Evolutionary conservation across 345 rosid species (phyloP).

Genomic region (Corchorus capsularis): DNA sequence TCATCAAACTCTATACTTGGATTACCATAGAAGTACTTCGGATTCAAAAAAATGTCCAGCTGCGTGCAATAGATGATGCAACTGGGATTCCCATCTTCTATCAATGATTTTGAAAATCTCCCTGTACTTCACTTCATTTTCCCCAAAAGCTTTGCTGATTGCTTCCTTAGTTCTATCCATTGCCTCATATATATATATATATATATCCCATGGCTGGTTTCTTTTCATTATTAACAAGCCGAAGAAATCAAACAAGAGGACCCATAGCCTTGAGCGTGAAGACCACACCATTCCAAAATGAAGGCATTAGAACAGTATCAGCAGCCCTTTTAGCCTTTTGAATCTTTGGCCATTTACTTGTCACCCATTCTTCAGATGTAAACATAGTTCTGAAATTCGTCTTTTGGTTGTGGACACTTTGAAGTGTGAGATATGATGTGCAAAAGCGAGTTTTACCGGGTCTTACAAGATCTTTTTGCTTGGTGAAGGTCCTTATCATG

Average conservation of each 20-base stretch:
- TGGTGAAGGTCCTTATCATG: too few species aligned
- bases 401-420: too few species aligned
- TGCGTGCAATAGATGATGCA: too few species aligned
- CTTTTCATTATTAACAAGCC: slow-evolving; percentile 20
- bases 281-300: slow-evolving; percentile 20
- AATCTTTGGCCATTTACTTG: too few species aligned
- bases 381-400: too few species aligned
- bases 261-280: slow-evolving; percentile 3
- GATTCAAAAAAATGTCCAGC: background rate
- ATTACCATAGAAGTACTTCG: background rate
- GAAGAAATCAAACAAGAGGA: slow-evolving; percentile 17
- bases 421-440: too few species aligned
- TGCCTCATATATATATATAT: background rate
- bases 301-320: background rate
- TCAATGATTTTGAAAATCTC: too few species aligned
- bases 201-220: background rate
- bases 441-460: too few species aligned
- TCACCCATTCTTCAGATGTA: too few species aligned
- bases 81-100: too few species aligned
- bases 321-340: background rate
- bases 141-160: background rate
- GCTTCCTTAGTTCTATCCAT: background rate
- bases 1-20: background rate
- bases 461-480: too few species aligned
- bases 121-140: slow-evolving; percentile 12